Conservation (phyloP, 306 rosid genomes). For the Albizia julibrissin region DNA sequence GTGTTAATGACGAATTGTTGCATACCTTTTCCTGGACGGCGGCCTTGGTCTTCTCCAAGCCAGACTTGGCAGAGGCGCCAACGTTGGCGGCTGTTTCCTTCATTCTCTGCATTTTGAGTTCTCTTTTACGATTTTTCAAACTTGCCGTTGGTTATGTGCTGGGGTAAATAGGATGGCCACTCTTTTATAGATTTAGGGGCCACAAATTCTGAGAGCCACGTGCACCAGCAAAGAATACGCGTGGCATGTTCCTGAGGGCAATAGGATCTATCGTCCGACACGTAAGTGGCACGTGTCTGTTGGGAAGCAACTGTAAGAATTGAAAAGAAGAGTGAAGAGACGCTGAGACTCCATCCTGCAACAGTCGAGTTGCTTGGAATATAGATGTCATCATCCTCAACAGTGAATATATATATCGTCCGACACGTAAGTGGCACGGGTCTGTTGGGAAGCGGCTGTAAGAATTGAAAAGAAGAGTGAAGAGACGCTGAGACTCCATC, state of each 20-base stretch:
- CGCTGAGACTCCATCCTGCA: background rate
- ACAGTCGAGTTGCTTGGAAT: no score
- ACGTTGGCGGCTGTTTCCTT: constrained; percentile 73
- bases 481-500: background rate
- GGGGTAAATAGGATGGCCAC: background rate
- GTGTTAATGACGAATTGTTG: background rate
- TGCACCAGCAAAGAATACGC: background rate
- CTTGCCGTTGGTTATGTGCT: background rate
- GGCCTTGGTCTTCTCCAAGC: constrained; percentile 84
- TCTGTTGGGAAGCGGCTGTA: background rate
- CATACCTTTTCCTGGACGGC: constrained; percentile 70
- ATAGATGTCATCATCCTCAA: no score
- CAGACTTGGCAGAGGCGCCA: constrained; percentile 75
- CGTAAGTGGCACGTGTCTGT: constrained; percentile 19
- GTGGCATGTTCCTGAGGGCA: constrained; percentile 13
- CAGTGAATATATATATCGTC: no score
- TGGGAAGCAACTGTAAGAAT: background rate
- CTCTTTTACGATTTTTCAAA: background rate
- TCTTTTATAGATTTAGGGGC: background rate
- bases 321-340: background rate
- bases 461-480: background rate
- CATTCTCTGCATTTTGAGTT: constrained; percentile 47
- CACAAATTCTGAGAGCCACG: background rate
- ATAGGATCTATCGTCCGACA: background rate
- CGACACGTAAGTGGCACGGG: constrained; percentile 25